These are phyloP conservation scores for Exutisphaerella laricina DNA, from an alignment of 2,329 filamentous ascomycete genomes.

Conservation along the genomic window DNA sequence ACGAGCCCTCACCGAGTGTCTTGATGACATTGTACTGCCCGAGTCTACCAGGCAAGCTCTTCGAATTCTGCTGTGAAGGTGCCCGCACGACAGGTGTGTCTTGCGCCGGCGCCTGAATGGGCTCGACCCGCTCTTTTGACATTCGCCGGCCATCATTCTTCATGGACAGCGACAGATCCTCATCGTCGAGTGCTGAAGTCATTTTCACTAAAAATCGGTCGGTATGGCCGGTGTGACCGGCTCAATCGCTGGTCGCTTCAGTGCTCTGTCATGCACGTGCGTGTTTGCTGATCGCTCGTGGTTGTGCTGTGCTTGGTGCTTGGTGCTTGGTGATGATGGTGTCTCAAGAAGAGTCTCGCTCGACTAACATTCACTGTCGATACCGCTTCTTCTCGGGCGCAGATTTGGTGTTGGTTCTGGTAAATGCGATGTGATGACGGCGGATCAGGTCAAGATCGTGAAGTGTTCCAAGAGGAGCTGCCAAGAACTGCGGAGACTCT, in stretches of 20 bases:
- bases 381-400: no score
- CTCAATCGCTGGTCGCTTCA: not conserved
- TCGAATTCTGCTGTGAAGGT: slow-evolving; percentile 35
- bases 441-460: no score
- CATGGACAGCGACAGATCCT: slow-evolving; percentile 38
- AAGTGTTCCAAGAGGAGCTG: no score
- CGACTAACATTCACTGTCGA: no score
- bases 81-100: slow-evolving; percentile 20
- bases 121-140: slow-evolving; percentile 31
- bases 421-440: no score
- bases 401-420: no score
- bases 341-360: no score
- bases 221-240: slow-evolving; percentile 13
- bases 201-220: slow-evolving; percentile 27
- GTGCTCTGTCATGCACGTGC: not conserved
- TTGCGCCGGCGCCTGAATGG: slow-evolving; percentile 20
- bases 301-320: no score
- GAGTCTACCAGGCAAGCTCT: slow-evolving; percentile 51
- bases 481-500: no score
- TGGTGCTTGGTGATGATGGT: no score
- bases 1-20: slow-evolving; percentile 92
- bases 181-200: slow-evolving; percentile 37
- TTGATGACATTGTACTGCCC: slow-evolving; percentile 86
- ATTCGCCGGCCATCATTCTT: slow-evolving; percentile 23
- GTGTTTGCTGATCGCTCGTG: no score